phyloP scores from a whole-genome alignment of 2,329 filamentous ascomycete genomes.

The Hypoxylon sp. region DNA sequence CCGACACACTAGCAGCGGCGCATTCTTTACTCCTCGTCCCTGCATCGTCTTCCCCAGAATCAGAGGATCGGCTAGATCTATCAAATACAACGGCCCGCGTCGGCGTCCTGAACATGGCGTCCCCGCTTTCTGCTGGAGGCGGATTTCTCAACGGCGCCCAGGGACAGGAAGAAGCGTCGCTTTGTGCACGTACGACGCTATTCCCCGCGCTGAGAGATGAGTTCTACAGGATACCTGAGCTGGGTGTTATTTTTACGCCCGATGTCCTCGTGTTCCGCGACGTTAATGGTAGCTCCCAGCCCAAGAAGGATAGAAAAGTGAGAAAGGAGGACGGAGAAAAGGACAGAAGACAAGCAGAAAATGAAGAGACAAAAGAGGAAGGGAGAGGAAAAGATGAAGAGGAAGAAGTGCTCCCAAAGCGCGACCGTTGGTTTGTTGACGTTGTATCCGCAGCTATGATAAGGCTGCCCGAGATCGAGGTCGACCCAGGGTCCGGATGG shows the following conservation, averaged over 20 bases:
- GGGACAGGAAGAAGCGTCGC: slow-evolving; percentile 70
- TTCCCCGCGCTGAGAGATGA: slow-evolving; percentile 70
- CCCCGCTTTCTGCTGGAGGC: slow-evolving; percentile 71
- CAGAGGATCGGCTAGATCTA: slow-evolving; percentile 30
- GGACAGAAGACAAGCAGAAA: slow-evolving; percentile 45
- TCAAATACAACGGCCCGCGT: slow-evolving; percentile 55
- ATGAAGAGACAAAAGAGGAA: background rate
- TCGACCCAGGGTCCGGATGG: slow-evolving; percentile 43
- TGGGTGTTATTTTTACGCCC: slow-evolving; percentile 69
- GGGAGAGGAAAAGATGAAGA: slow-evolving; percentile 54
- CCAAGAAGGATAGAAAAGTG: background rate
- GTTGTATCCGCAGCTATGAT: slow-evolving; percentile 72
- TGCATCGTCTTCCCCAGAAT: background rate
- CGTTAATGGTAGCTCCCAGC: background rate
- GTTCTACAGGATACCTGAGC: slow-evolving; percentile 72
- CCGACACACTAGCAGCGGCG: slow-evolving; percentile 70
- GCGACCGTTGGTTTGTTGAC: slow-evolving; percentile 71
- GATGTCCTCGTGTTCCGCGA: slow-evolving; percentile 72
- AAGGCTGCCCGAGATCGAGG: slow-evolving; percentile 67
- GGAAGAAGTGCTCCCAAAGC: slow-evolving; percentile 58
- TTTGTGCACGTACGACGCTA: slow-evolving; percentile 73
- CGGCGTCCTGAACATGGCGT: slow-evolving; percentile 75
- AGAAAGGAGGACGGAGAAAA: background rate
- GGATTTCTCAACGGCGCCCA: slow-evolving; percentile 72
- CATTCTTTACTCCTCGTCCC: slow-evolving; percentile 52